Conservation (phyloP, 1,284 basidiomycete genomes). For the Stereum hirsutum region DNA sequence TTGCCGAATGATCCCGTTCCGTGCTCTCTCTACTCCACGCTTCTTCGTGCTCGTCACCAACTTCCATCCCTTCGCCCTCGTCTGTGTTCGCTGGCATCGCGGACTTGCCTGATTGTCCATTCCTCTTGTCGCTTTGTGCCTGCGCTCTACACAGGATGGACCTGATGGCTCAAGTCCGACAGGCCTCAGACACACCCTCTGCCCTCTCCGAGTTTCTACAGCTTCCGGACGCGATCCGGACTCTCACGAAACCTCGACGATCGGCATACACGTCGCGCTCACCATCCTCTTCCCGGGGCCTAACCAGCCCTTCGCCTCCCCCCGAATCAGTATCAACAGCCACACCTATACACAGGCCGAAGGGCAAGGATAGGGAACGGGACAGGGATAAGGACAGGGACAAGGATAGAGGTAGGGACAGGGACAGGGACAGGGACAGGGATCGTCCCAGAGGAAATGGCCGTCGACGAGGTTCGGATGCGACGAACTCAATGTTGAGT, state of each 20-base stretch:
- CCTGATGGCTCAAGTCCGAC: conserved; percentile 10
- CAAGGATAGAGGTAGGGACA: conserved; percentile 11
- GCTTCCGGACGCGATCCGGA: conserved; percentile 19
- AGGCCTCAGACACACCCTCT: conserved; percentile 21
- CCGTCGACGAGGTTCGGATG: conserved; percentile 15
- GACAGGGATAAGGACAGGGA: conserved; percentile 9
- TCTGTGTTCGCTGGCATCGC: no score
- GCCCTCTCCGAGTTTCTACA: conserved; percentile 23
- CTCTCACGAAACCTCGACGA: conserved; percentile 11
- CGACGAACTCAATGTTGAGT: conserved; percentile 23
- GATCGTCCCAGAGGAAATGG: conserved; percentile 15
- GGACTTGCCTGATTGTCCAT: conserved; percentile 11
- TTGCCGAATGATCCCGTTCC: no score
- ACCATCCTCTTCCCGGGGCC: conserved; percentile 9
- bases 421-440: conserved; percentile 10
- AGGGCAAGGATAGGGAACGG: conserved; percentile 12
- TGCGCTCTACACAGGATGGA: conserved; percentile 5
- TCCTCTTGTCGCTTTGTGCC: conserved; percentile 3
- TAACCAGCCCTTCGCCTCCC: conserved; percentile 4
- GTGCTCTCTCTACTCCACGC: no score
- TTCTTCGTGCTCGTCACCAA: no score
- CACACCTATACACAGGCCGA: conserved; percentile 11
- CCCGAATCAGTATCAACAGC: no score
- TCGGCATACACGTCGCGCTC: no score
- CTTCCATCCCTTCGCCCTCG: no score